Conservation (phyloP, 2,329 filamentous ascomycete species). For the Aspergillus sp. region DNA sequence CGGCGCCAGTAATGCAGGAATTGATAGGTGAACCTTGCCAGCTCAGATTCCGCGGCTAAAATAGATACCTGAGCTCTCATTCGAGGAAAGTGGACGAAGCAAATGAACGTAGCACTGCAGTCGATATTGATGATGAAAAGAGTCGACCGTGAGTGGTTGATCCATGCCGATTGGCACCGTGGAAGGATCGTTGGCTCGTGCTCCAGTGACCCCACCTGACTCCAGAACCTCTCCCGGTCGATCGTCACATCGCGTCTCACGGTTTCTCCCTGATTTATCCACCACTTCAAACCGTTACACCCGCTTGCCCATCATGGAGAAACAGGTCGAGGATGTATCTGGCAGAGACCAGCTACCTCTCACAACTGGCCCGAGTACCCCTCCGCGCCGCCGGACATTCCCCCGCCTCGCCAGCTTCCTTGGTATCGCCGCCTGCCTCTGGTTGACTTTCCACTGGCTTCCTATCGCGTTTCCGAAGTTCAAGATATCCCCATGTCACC, state of each 20-base stretch:
- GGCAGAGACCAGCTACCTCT: slow-evolving; percentile 1
- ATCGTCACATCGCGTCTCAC: neutral
- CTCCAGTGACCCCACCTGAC: neutral
- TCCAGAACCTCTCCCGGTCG: neutral
- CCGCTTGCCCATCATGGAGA: slow-evolving; percentile 13
- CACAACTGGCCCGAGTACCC: neutral
- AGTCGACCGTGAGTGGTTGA: neutral
- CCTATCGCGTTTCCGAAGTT: slow-evolving; percentile 6
- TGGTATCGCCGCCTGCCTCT: slow-evolving; percentile 11
- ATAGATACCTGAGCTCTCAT: neutral
- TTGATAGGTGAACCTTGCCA: neutral
- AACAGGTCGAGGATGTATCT: slow-evolving; percentile 3
- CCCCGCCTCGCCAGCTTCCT: slow-evolving; percentile 10
- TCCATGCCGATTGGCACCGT: neutral
- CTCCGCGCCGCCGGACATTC: slow-evolving; percentile 14
- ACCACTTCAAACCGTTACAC: neutral
- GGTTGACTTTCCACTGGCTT: slow-evolving; percentile 12
- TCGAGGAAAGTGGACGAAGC: neutral
- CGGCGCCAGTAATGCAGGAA: neutral
- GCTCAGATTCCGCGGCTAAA: neutral
- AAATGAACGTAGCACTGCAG: neutral
- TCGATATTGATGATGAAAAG: neutral
- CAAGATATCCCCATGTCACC: slow-evolving; percentile 9
- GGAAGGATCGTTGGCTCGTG: neutral
- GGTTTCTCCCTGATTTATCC: neutral